Evolutionary conservation across 257 asterid species (phyloP), one percentile per base, ranked within the genome.

Genomic region (Eucommia ulmoides): DNA sequence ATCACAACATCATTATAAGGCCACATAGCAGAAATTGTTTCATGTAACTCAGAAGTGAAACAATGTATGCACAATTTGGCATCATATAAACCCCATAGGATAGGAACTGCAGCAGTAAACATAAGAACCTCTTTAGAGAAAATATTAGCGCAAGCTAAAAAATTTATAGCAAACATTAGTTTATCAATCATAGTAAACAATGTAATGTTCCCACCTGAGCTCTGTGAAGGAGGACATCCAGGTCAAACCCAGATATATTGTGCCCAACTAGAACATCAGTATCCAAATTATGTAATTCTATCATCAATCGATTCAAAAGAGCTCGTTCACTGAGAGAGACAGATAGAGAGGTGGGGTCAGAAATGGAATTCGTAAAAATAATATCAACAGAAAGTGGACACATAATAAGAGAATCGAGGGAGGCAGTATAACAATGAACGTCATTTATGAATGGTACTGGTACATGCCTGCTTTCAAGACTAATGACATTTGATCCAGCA

Each of bases 161-260:
- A n/a, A n/a, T n/a, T n/a, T n/a, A n/a, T n/a, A n/a, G n/a, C n/a
- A n/a, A n/a, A n/a, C n/a, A n/a, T n/a, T n/a, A n/a, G 48, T 16
- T 38, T 2, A 3, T 38, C 15, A 2, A 15, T 10, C 4, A 42
- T 6, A 15, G 3, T 1, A 15, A 38, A 38, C 15, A 38, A 42
- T 16, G 4, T 16, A 70, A 52, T 49, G 26, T 25, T 54, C 14
- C 26, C 16, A 53, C 98, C 96, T 91, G 98, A 66, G 77, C 78
- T 71, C 98, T 83, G 66, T 91, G 98, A 61, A 91, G 93, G 60
- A 91, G 96, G 63, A 91, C 83, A 61, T 91, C 98, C 73, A 91
- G 79, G 74, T 91, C 98, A 77, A 91, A 91, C 65, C 95, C 96
- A 67, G 96, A 91, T 64, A 91, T 91, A 61, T 83, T 80, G 69